Percentiles rank a stretch among this genome's conserved stretches.
Conservation (phyloP, 2,329 filamentous ascomycete genomes). For the Pyrenophora graminea region DNA sequence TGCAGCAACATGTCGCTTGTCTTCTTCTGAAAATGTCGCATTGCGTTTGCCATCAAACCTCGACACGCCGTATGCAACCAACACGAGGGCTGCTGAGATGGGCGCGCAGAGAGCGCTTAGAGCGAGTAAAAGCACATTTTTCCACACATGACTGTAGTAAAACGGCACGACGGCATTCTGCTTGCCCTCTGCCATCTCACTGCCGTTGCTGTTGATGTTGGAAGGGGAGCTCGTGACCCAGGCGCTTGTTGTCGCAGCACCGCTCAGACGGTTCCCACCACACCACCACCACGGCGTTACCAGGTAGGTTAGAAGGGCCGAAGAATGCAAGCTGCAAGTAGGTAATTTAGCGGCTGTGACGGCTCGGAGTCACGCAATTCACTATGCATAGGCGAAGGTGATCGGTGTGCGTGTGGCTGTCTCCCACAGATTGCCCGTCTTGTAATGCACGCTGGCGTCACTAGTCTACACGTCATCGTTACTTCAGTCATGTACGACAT, state of each 20-base stretch:
- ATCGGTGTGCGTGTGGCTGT: conserved; percentile 16
- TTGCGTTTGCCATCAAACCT: conserved; percentile 14
- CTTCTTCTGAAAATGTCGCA: conserved; percentile 20
- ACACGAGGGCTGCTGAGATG: conserved; percentile 45
- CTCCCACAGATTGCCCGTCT: conserved; percentile 1
- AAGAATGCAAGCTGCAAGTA: conserved; percentile 12
- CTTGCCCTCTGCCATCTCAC: conserved; percentile 17
- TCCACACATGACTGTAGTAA: conserved; percentile 50
- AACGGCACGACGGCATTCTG: conserved; percentile 21
- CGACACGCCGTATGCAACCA: conserved; percentile 33
- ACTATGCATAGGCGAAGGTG: conserved; percentile 20
- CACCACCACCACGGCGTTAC: conserved; percentile 11
- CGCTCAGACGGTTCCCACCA: conserved; percentile 9
- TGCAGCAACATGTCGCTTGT: conserved; percentile 25
- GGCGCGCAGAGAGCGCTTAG: conserved; percentile 55
- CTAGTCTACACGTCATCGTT: conserved; percentile 42
- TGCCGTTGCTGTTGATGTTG: conserved; percentile 3
- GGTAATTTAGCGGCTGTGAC: conserved; percentile 14
- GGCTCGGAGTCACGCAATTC: conserved; percentile 14
- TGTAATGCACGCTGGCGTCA: conserved; percentile 10
- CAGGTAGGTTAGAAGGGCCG: conserved; percentile 4
- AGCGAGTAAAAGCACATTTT: conserved; percentile 55
- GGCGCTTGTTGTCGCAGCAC: conserved; percentile 12
- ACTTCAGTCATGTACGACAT: conserved; percentile 22
- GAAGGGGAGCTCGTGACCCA: conserved; percentile 23